These are phyloP conservation scores for Serendipita sp. DNA, from an alignment of 768 basidiomycete genomes.

Conservation along the genomic window DNA sequence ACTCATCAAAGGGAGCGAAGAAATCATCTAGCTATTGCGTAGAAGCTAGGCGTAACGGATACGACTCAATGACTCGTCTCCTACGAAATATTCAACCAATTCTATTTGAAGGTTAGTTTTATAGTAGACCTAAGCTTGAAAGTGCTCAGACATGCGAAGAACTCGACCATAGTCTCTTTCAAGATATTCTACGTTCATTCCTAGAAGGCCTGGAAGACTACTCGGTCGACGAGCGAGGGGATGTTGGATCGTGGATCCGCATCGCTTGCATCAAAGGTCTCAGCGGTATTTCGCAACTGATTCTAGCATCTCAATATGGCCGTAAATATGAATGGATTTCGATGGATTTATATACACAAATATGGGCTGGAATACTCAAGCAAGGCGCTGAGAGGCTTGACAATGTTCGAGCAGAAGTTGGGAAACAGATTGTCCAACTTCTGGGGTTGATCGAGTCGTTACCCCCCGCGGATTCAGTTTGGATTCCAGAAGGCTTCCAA, in stretches of 20 bases:
- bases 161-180: constrained; percentile 29
- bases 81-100: constrained; percentile 2
- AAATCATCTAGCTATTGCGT: constrained; percentile 18
- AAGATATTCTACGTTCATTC: constrained; percentile 32
- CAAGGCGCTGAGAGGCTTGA: constrained; percentile 85
- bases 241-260: constrained; percentile 93
- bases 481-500: constrained; percentile 34
- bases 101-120: constrained; percentile 8
- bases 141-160: constrained; percentile 22
- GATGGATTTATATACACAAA: constrained; percentile 34
- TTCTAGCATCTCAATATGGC: constrained; percentile 28
- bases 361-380: constrained; percentile 57
- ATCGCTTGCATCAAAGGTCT: constrained; percentile 57
- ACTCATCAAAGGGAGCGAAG: background rate
- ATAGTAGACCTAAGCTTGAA: background rate
- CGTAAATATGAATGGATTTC: constrained; percentile 41
- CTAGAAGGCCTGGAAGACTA: constrained; percentile 77
- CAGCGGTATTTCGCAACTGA: constrained; percentile 31
- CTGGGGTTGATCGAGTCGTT: constrained; percentile 30
- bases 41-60: constrained; percentile 43
- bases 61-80: constrained; percentile 12
- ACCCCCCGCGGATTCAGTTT: constrained; percentile 21
- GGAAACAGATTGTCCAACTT: constrained; percentile 38
- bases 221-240: constrained; percentile 83
- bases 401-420: constrained; percentile 71